Evolutionary conservation across 2,329 filamentous ascomycete genomes (phyloP), one percentile per base, ranked within the genome.

Genomic region (Alternaria consortialis): DNA sequence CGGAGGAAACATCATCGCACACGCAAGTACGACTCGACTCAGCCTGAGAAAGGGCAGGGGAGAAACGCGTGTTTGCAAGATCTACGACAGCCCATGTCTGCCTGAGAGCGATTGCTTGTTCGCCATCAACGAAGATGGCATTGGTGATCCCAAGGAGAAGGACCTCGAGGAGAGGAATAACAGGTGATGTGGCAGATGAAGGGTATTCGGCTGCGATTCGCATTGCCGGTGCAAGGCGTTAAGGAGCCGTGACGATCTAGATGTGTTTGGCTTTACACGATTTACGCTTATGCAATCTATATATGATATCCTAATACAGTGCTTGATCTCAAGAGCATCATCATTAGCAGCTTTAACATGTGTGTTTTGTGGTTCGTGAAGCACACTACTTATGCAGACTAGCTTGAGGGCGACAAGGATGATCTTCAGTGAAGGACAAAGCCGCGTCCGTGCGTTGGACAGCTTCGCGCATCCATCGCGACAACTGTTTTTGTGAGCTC

Each of bases 31-130:
- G 1, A 99, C 95, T 2, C 87, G 95, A 74, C 86, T 99, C 71
- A 97, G 93, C 74, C 80, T 99, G 76, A 97, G 97, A 84, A 99
- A 99, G 80, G 96, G 95, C 2, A 87, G 95, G 56, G 95, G 87
- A 31, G 95, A 99, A 84, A 99, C 95, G 23, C 88, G 95, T 83
- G 92, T 99, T 69, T 97, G 95, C 83, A 99, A 98, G 85, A 99
- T 99, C 64, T 99, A 99, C 77, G 96, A 99, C 81, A 98, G 94
- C 71, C 95, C 95, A 2, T 99, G 95, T 80, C 83, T 99, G 66
- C 95, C 95, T 0, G 95, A 99, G 82, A 96, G 93, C 72, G 96
- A 99, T 79, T 97, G 93, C 76, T 81, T 98, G 70, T 99, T 99
- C 81, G 94, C 95, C 47, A 99, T 99, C 77, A 93, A 92, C 58